These are phyloP conservation scores for Beverwykella pulmonaria DNA, from an alignment of 495 filamentous ascomycete species.

Conservation along the genomic window DNA sequence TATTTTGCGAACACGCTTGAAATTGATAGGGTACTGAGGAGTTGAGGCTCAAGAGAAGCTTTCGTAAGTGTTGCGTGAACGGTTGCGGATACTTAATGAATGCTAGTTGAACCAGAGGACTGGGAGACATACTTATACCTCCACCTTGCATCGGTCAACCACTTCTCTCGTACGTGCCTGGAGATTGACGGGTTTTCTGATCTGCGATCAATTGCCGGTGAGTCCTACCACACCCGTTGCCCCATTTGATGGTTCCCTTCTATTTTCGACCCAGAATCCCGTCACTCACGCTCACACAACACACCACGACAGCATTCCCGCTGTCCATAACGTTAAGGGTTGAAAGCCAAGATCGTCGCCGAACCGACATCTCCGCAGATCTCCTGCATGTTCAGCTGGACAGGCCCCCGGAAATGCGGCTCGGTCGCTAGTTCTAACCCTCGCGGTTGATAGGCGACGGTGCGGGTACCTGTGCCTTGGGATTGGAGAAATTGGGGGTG, in stretches of 20 bases:
- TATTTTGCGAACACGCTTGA: neutral
- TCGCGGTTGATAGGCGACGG: slow-evolving; percentile 3
- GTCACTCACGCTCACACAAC: slow-evolving; percentile 11
- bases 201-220: slow-evolving; percentile 8
- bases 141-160: slow-evolving; percentile 8
- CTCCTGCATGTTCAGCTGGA: slow-evolving; percentile 25
- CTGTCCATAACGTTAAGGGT: slow-evolving; percentile 19
- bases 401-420: slow-evolving; percentile 20
- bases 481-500: slow-evolving; percentile 16
- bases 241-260: neutral
- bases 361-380: slow-evolving; percentile 25
- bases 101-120: neutral
- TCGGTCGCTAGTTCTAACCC: neutral
- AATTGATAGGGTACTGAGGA: neutral
- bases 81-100: slow-evolving; percentile 5
- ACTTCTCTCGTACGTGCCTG: slow-evolving; percentile 8
- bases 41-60: slow-evolving; percentile 12
- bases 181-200: slow-evolving; percentile 13
- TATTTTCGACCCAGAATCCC: slow-evolving; percentile 29
- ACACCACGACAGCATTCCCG: slow-evolving; percentile 2
- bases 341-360: slow-evolving; percentile 19
- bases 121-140: slow-evolving; percentile 21
- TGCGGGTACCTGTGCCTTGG: slow-evolving; percentile 15
- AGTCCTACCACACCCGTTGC: slow-evolving; percentile 5
- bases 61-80: neutral